Conservation (phyloP, 2,329 filamentous ascomycete genomes). For the Sphaceloma murrayae region DNA sequence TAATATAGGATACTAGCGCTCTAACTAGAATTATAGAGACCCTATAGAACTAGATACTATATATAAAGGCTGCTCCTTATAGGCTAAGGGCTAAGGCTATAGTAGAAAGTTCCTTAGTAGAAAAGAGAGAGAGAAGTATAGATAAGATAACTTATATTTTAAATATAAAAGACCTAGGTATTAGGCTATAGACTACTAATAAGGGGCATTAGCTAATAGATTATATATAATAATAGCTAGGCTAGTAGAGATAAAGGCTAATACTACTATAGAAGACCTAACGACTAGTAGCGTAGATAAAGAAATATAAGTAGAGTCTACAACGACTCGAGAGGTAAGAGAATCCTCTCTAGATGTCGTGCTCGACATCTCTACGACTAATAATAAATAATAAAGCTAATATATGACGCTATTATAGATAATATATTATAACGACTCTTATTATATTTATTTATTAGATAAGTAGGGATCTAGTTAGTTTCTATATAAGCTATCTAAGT, state of each 20-base stretch:
- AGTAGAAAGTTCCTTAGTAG: not conserved
- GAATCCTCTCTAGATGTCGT: not conserved
- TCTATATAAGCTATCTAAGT: not conserved
- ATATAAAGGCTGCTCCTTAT: not conserved
- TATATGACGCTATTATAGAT: not conserved
- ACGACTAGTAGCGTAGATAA: not conserved
- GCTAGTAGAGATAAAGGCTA: conserved; percentile 6
- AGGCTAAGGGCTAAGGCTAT: not conserved
- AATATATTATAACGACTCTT: not conserved
- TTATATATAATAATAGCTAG: conserved; percentile 3
- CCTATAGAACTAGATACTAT: conserved; percentile 1
- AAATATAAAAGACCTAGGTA: conserved; percentile 3
- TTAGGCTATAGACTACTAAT: not conserved
- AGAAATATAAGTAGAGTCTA: not conserved
- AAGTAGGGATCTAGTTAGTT: not conserved
- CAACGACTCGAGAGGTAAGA: not conserved
- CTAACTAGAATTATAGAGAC: not conserved
- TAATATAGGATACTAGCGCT: not conserved
- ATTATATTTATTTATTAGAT: not conserved
- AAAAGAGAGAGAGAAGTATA: conserved; percentile 1
- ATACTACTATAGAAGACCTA: conserved; percentile 3
- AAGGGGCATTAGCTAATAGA: not conserved
- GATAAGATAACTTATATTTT: not conserved
- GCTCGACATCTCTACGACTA: not conserved
- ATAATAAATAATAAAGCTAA: not conserved